Conservation (phyloP, 2,329 filamentous ascomycete species). For the Saccharata proteae region DNA sequence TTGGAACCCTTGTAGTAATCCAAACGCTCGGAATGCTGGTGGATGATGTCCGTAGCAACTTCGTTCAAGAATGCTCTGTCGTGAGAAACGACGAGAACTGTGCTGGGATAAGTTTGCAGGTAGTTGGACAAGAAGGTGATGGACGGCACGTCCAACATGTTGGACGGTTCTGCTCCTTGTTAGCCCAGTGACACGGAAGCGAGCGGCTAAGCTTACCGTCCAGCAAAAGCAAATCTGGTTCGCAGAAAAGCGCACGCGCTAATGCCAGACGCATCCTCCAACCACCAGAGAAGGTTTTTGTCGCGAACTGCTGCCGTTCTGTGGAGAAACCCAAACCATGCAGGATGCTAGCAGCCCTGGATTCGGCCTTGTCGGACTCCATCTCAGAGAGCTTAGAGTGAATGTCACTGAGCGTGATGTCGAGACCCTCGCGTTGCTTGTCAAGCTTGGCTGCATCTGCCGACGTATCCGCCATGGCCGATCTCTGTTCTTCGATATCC, state of each 20-base stretch:
- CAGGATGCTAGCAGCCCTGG: slow-evolving; percentile 87
- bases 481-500: slow-evolving; percentile 64
- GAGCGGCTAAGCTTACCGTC: slow-evolving; percentile 42
- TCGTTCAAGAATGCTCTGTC: slow-evolving; percentile 98
- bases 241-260: slow-evolving; percentile 91
- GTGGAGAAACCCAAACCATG: slow-evolving; percentile 93
- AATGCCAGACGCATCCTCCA: slow-evolving; percentile 98
- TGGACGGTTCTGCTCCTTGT: slow-evolving; percentile 64
- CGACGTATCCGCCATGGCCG: slow-evolving; percentile 79
- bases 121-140: slow-evolving; percentile 97
- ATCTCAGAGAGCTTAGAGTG: slow-evolving; percentile 90
- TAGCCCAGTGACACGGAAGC: slow-evolving; percentile 12
- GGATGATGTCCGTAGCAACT: slow-evolving; percentile 96
- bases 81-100: slow-evolving; percentile 92
- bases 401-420: slow-evolving; percentile 81
- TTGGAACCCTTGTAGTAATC: slow-evolving; percentile 99
- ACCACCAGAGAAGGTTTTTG: slow-evolving; percentile 97
- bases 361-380: slow-evolving; percentile 98
- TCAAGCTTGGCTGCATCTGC: slow-evolving; percentile 78
- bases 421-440: slow-evolving; percentile 76
- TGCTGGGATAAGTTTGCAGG: slow-evolving; percentile 86
- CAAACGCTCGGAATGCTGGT: slow-evolving; percentile 91
- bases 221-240: slow-evolving; percentile 87
- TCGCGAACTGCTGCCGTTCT: slow-evolving; percentile 83
- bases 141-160: slow-evolving; percentile 99